These are phyloP conservation scores for Tuctoria greenei DNA, from an alignment of 176 grass and related monocot genomes.

Conservation along the genomic window DNA sequence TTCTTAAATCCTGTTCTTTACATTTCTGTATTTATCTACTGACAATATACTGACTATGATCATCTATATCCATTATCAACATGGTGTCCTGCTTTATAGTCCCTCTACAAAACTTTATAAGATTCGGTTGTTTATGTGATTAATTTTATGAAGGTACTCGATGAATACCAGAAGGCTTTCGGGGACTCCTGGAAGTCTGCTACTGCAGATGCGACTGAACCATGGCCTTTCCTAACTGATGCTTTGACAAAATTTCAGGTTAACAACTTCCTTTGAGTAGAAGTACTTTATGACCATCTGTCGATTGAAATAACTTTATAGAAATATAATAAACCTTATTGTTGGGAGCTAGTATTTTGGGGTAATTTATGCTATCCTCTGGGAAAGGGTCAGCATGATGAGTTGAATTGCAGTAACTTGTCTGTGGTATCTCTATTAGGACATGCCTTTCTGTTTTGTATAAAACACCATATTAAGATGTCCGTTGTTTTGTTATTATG, in stretches of 20 bases:
- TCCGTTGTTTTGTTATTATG: not conserved
- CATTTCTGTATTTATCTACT: not conserved
- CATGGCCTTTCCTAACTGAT: conserved; percentile 78
- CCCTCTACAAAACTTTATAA: not conserved
- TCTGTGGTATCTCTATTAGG: not conserved
- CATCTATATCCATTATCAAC: not conserved
- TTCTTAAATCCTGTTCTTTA: not conserved
- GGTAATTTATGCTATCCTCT: not conserved
- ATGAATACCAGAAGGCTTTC: conserved; percentile 98
- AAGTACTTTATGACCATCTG: not conserved
- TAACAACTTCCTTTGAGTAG: not conserved
- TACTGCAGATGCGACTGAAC: conserved; percentile 62
- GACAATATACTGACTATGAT: not conserved
- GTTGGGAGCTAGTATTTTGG: not conserved
- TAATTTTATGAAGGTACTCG: conserved; percentile 71
- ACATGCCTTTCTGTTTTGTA: conserved; percentile 15
- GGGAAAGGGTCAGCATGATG: not conserved
- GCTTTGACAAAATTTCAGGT: conserved; percentile 97
- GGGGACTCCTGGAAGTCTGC: conserved; percentile 76
- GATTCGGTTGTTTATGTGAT: conserved; percentile 1
- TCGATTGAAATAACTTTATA: not conserved
- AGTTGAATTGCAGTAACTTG: not conserved
- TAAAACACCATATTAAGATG: not conserved
- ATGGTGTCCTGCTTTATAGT: not conserved
- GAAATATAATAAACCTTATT: not conserved